These are phyloP conservation scores for Fusarium sp. DNA, from an alignment of 2,329 filamentous ascomycete species.

Conservation along the genomic window DNA sequence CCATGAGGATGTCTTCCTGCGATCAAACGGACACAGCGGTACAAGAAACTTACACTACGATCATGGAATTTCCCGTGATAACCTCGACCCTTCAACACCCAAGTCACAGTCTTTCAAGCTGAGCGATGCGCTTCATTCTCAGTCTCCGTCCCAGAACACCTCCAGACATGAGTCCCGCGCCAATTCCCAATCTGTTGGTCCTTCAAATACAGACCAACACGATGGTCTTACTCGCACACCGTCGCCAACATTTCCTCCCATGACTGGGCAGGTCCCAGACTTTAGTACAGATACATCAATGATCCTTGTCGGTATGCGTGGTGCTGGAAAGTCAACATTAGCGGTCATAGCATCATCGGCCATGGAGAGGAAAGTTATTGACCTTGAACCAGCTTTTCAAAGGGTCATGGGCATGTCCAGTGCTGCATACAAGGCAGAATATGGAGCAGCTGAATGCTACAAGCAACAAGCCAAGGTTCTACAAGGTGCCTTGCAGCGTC, in stretches of 20 bases:
- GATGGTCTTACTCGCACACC: slow-evolving; percentile 47
- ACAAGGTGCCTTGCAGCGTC: slow-evolving; percentile 67
- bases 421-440: slow-evolving; percentile 70
- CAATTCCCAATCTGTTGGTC: slow-evolving; percentile 29
- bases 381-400: slow-evolving; percentile 76
- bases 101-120: slow-evolving; percentile 28
- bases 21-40: slow-evolving; percentile 35
- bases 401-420: slow-evolving; percentile 72
- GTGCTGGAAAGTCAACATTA: slow-evolving; percentile 80
- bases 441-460: slow-evolving; percentile 73
- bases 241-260: slow-evolving; percentile 42
- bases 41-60: slow-evolving; percentile 20
- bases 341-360: slow-evolving; percentile 80
- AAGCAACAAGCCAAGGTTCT: slow-evolving; percentile 72
- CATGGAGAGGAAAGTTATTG: slow-evolving; percentile 75
- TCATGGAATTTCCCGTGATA: slow-evolving; percentile 32
- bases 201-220: slow-evolving; percentile 29
- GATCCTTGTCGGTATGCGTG: slow-evolving; percentile 78
- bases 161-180: slow-evolving; percentile 25
- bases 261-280: slow-evolving; percentile 48
- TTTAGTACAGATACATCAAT: slow-evolving; percentile 76
- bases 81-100: slow-evolving; percentile 31
- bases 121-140: slow-evolving; percentile 20
- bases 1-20: slow-evolving; percentile 43
- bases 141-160: slow-evolving; percentile 11